Evolutionary conservation across 352 stramenopile species (phyloP).

Genomic region (Phytophthora sansomeana): DNA sequence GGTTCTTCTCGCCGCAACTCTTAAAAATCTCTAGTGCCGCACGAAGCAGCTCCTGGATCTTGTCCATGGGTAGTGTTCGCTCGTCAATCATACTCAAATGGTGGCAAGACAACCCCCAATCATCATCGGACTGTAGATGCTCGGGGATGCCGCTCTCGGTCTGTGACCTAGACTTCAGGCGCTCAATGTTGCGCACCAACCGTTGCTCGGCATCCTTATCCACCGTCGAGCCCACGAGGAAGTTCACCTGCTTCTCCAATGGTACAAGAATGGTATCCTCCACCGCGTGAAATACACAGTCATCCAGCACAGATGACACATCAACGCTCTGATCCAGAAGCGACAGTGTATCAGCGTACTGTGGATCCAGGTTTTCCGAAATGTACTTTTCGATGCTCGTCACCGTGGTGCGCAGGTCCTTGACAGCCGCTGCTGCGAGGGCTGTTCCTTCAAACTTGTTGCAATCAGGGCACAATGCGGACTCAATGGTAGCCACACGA

Average conservation of each 20-base stretch:
- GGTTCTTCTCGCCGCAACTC: constrained; percentile 78
- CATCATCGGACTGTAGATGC: constrained; percentile 75
- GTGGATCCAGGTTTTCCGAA: constrained; percentile 62
- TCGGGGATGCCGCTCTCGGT: constrained; percentile 81
- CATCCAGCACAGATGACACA: constrained; percentile 60
- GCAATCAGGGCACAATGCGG: constrained; percentile 61
- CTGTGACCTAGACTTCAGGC: constrained; percentile 68
- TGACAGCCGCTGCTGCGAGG: constrained; percentile 63
- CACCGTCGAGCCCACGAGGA: constrained; percentile 72
- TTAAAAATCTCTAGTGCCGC: constrained; percentile 85
- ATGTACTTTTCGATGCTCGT: constrained; percentile 86
- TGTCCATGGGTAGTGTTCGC: constrained; percentile 71
- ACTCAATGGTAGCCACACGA: constrained; percentile 69
- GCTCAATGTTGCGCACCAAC: constrained; percentile 70
- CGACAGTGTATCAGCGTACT: constrained; percentile 74
- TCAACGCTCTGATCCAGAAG: constrained; percentile 67
- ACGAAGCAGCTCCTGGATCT: constrained; percentile 83
- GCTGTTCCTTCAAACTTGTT: constrained; percentile 59
- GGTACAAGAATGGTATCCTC: constrained; percentile 85
- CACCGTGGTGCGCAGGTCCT: constrained; percentile 70
- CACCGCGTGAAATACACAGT: constrained; percentile 75
- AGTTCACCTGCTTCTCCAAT: constrained; percentile 76
- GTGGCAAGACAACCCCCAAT: constrained; percentile 83
- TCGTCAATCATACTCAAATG: constrained; percentile 89
- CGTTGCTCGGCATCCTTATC: constrained; percentile 61